These are phyloP conservation scores for Picochlorum sp. DNA, from an alignment of 139 green algal genomes.

Conservation along the genomic window DNA sequence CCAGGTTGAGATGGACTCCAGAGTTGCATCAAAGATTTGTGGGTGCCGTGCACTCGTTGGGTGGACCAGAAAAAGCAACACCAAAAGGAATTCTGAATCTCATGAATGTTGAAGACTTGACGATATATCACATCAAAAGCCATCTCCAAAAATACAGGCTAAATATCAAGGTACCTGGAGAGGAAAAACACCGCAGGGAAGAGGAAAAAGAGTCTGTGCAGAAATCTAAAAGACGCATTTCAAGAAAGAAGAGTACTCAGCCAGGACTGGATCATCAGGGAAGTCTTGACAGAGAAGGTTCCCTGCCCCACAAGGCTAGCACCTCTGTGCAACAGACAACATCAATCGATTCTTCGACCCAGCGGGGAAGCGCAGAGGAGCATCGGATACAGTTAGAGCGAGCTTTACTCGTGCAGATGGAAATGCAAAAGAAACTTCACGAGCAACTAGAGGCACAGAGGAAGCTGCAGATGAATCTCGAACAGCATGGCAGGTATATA, in stretches of 20 bases:
- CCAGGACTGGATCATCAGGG: neutral
- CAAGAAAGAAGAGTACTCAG: neutral
- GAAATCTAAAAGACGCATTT: neutral
- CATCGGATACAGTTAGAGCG: constrained; percentile 54
- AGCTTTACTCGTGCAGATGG: constrained; percentile 86
- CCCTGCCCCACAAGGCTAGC: neutral
- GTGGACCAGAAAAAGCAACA: constrained; percentile 41
- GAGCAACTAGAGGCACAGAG: constrained; percentile 90
- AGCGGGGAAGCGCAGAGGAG: neutral
- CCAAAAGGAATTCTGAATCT: constrained; percentile 53
- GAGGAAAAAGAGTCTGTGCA: neutral
- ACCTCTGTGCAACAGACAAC: neutral
- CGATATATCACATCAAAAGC: constrained; percentile 89
- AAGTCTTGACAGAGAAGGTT: neutral
- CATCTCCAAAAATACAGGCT: constrained; percentile 86
- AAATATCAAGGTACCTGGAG: constrained; percentile 60
- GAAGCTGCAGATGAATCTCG: constrained; percentile 80
- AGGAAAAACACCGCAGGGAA: constrained; percentile 2
- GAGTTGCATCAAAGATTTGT: constrained; percentile 70
- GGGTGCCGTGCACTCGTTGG: constrained; percentile 50
- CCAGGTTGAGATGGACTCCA: constrained; percentile 63
- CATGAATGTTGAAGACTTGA: constrained; percentile 56
- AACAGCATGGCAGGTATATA: constrained; percentile 87
- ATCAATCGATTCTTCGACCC: neutral
- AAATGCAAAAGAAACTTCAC: constrained; percentile 92